A percentile compares a stretch with the other conserved stretches of the same genome.
Conservation (phyloP, 2,329 filamentous ascomycete species). For the Fusarium equiseti region DNA sequence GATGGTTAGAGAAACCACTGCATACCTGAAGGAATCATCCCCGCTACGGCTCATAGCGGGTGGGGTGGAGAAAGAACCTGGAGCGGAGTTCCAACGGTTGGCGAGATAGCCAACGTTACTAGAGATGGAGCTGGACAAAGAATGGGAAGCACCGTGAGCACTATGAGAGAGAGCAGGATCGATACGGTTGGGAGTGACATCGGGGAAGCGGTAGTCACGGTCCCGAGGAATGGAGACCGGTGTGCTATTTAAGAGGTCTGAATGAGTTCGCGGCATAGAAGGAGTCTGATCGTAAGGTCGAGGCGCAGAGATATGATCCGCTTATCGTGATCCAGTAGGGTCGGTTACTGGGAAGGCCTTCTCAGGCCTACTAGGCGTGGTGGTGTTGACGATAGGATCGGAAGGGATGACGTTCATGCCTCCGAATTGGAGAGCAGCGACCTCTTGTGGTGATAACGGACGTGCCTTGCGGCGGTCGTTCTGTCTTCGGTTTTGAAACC, state of each 20-base stretch:
- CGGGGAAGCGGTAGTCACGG: slow-evolving; percentile 32
- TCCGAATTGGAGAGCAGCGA: slow-evolving; percentile 70
- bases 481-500: slow-evolving; percentile 96
- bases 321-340: slow-evolving; percentile 42
- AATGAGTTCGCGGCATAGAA: slow-evolving; percentile 44
- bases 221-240: slow-evolving; percentile 42
- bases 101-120: slow-evolving; percentile 64
- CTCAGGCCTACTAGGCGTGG: slow-evolving; percentile 46
- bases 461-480: slow-evolving; percentile 91
- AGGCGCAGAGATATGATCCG: slow-evolving; percentile 44
- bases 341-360: slow-evolving; percentile 47
- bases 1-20: background rate
- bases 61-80: slow-evolving; percentile 64
- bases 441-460: slow-evolving; percentile 82
- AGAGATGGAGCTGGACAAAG: slow-evolving; percentile 57
- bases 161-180: slow-evolving; percentile 48
- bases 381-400: slow-evolving; percentile 54
- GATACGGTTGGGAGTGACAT: slow-evolving; percentile 45
- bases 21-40: slow-evolving; percentile 63
- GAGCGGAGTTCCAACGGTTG: slow-evolving; percentile 67
- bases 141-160: slow-evolving; percentile 45
- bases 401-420: slow-evolving; percentile 65
- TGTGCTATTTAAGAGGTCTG: slow-evolving; percentile 45
- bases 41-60: slow-evolving; percentile 54
- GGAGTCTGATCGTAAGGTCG: slow-evolving; percentile 45